A percentile compares a stretch with the other conserved stretches of the same genome.
Evolutionary conservation across 2,329 filamentous ascomycete genomes (phyloP).

Genomic region (Fusarium mangiferae): DNA sequence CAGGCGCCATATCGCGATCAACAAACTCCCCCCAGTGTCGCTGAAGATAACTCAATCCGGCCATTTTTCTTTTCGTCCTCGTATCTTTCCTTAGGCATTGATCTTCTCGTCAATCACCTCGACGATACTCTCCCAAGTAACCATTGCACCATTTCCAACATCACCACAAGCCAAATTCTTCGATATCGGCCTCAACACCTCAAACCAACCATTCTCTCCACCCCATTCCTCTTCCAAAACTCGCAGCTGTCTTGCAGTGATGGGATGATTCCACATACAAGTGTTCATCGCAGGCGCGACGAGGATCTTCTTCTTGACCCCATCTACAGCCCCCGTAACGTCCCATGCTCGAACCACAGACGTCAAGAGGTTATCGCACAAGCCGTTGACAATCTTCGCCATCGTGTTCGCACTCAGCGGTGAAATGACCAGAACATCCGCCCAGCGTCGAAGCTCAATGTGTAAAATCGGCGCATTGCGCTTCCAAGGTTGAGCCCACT

Average conservation of each 20-base stretch:
- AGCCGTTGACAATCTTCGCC: constrained; percentile 82
- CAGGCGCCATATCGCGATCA: neutral
- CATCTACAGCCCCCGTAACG: constrained; percentile 70
- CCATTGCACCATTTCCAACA: constrained; percentile 84
- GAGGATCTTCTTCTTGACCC: constrained; percentile 72
- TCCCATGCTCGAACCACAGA: constrained; percentile 89
- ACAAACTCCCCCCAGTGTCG: neutral
- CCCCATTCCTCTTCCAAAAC: constrained; percentile 82
- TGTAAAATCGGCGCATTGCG: constrained; percentile 85
- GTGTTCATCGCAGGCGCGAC: constrained; percentile 90
- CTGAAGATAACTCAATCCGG: fast-evolving
- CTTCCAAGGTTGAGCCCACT: constrained; percentile 83
- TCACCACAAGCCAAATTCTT: constrained; percentile 89
- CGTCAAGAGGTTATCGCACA: constrained; percentile 81
- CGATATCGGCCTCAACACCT: constrained; percentile 76
- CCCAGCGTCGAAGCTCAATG: constrained; percentile 85
- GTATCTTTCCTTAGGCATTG: neutral
- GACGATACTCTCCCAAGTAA: constrained; percentile 81
- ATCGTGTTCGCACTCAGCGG: constrained; percentile 87
- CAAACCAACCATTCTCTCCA: constrained; percentile 60
- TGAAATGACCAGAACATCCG: constrained; percentile 81
- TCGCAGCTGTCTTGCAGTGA: constrained; percentile 77
- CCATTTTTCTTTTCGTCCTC: neutral
- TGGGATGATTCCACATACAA: constrained; percentile 87
- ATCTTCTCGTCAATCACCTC: constrained; percentile 67